phyloP scores from a whole-genome alignment of 352 stramenopile genomes.

The Thalassiosira mediterranea region DNA sequence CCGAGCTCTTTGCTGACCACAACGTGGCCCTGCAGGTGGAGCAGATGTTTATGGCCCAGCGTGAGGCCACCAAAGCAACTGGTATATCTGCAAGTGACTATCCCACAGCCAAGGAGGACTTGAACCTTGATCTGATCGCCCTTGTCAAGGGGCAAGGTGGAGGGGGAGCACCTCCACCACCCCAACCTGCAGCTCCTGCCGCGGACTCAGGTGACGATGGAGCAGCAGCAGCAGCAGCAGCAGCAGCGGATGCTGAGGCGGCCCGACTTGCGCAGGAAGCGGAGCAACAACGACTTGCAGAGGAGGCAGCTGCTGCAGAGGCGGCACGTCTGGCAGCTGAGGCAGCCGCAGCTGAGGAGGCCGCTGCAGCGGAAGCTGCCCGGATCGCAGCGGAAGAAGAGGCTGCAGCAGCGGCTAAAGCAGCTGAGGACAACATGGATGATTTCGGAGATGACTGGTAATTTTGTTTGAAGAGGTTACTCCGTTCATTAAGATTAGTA shows the following conservation, averaged over 20 bases:
- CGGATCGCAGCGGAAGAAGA: slow-evolving; percentile 78
- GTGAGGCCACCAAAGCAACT: slow-evolving; percentile 69
- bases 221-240: slow-evolving; percentile 25
- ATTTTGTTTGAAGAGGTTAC: slow-evolving; percentile 1
- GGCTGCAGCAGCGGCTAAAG: slow-evolving; percentile 29
- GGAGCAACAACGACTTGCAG: slow-evolving; percentile 27
- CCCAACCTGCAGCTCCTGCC: slow-evolving; percentile 10
- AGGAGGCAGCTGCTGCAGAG: slow-evolving; percentile 23
- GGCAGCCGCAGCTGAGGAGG: slow-evolving; percentile 23
- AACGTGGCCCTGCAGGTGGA: slow-evolving; percentile 94
- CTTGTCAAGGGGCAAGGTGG: slow-evolving; percentile 81
- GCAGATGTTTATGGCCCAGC: slow-evolving; percentile 87
- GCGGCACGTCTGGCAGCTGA: slow-evolving; percentile 32
- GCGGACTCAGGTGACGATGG: not conserved
- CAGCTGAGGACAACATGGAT: slow-evolving; percentile 39
- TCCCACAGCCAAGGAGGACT: slow-evolving; percentile 85
- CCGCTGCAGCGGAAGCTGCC: slow-evolving; percentile 72
- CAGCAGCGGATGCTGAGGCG: slow-evolving; percentile 22
- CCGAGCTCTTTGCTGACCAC: slow-evolving; percentile 95
- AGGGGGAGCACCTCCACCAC: slow-evolving; percentile 6
- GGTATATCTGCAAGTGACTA: slow-evolving; percentile 87
- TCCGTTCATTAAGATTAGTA: slow-evolving; percentile 1
- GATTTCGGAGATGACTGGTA: slow-evolving; percentile 82
- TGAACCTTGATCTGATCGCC: slow-evolving; percentile 89
- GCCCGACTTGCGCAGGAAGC: slow-evolving; percentile 31